Percentiles rank a stretch among this genome's conserved stretches.
These are phyloP conservation scores for Xylaria telfairii DNA, from an alignment of 495 filamentous ascomycete species.

Conservation along the genomic window DNA sequence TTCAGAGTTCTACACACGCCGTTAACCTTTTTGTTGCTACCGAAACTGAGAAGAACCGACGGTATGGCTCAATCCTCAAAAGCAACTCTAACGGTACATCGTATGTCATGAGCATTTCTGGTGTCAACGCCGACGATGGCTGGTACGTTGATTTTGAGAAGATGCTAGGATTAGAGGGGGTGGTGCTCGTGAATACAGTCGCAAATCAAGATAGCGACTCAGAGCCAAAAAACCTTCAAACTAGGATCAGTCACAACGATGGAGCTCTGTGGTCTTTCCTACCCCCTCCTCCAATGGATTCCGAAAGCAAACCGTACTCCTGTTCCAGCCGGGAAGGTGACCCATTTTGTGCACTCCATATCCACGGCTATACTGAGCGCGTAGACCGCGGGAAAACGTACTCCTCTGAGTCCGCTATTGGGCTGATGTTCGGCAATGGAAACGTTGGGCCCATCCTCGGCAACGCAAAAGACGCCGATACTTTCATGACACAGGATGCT, in stretches of 20 bases:
- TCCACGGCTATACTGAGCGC: slow-evolving; percentile 95
- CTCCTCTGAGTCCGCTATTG: slow-evolving; percentile 86
- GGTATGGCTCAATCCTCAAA: slow-evolving; percentile 90
- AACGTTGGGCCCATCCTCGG: slow-evolving; percentile 81
- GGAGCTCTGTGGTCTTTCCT: slow-evolving; percentile 83
- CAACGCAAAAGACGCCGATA: slow-evolving; percentile 69
- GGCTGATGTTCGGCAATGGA: slow-evolving; percentile 87
- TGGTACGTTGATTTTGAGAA: slow-evolving; percentile 97
- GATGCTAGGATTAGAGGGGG: slow-evolving; percentile 88
- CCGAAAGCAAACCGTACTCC: slow-evolving; percentile 69
- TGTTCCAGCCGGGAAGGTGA: slow-evolving; percentile 65
- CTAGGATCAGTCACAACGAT: slow-evolving; percentile 94
- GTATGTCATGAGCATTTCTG: slow-evolving; percentile 79
- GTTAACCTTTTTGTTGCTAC: slow-evolving; percentile 91
- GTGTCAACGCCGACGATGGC: slow-evolving; percentile 73
- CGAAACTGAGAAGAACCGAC: slow-evolving; percentile 60
- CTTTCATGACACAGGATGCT: slow-evolving; percentile 86
- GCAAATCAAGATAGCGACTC: slow-evolving; percentile 70
- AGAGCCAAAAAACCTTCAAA: slow-evolving; percentile 78
- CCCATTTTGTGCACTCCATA: slow-evolving; percentile 80
- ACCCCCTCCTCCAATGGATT: slow-evolving; percentile 68
- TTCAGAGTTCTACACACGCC: slow-evolving; percentile 90
- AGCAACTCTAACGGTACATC: slow-evolving; percentile 97
- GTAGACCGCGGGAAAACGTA: slow-evolving; percentile 78
- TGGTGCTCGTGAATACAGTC: slow-evolving; percentile 85